phyloP scores from a whole-genome alignment of 352 stramenopile species.

The Peronospora tabacina region DNA sequence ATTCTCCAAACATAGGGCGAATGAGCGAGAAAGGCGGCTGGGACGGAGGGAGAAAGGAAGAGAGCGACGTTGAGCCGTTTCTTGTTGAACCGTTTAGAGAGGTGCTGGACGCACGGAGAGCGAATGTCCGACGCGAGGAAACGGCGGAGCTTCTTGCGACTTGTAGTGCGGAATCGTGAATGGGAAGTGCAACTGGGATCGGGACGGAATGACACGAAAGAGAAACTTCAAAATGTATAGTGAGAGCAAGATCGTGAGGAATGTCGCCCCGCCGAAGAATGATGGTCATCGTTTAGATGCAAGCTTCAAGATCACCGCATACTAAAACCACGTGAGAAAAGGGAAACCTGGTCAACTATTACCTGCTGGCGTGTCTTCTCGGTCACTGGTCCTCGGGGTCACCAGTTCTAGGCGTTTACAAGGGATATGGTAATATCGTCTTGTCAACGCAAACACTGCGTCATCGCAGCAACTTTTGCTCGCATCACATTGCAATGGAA shows the following conservation, averaged over 20 bases:
- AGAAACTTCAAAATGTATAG: conserved; percentile 9
- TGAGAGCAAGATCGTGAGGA: neutral
- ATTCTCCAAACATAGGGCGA: conserved; percentile 21
- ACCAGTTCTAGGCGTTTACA: conserved; percentile 5
- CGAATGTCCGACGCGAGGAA: conserved; percentile 1
- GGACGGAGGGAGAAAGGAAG: conserved; percentile 25
- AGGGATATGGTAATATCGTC: neutral
- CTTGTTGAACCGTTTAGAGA: conserved; percentile 5
- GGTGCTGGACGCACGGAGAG: neutral
- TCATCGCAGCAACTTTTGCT: neutral
- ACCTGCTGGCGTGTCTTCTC: conserved; percentile 2
- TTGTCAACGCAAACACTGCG: neutral
- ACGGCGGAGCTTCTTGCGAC: conserved; percentile 17
- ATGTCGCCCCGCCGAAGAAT: conserved; percentile 20
- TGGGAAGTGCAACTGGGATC: conserved; percentile 21
- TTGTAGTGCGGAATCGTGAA: conserved; percentile 32
- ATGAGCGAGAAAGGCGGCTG: neutral
- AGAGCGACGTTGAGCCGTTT: conserved; percentile 26
- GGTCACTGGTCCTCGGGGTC: neutral
- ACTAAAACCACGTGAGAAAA: conserved; percentile 22
- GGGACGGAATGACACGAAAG: conserved; percentile 6
- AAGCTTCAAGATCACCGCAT: conserved; percentile 22
- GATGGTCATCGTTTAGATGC: conserved; percentile 19
- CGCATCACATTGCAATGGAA: neutral
- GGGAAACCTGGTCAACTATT: conserved; percentile 4